Base-by-base conservation (phyloP, 495 filamentous ascomycete species). In the Bacidia rubella region DNA sequence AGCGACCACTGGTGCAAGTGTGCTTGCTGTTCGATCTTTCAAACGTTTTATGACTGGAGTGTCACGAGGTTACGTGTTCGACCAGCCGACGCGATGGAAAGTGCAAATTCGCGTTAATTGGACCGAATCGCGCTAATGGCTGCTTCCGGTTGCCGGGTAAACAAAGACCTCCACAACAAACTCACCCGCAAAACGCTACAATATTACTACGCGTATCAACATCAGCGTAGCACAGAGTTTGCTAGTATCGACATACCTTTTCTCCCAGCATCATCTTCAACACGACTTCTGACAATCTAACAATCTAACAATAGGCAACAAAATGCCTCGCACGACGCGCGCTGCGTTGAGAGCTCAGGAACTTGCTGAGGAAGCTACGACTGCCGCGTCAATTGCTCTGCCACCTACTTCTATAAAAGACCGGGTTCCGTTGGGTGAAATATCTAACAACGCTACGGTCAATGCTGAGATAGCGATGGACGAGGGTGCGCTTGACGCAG, bases 271-370 rank as follows among this genome's bases (percentile, higher is more conserved):
- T n/a, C n/a, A n/a, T n/a, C n/a, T n/a, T n/a, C n/a, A n/a, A n/a
- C n/a, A n/a, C n/a, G n/a, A n/a, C n/a, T n/a, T n/a, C n/a, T n/a
- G n/a, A n/a, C n/a, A n/a, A n/a, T n/a, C n/a, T n/a, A n/a, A n/a
- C n/a, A n/a, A n/a, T n/a, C n/a, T n/a, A n/a, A n/a, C 15, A 7
- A 15, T 15, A 35, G 29, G 29, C 5, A 9, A 29, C 17, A 53
- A 53, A 29, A 70, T 68, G 62, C 55, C 65, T 57, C 64, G 64
- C 48, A 54, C 61, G 39, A 68, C 66, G 24, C 62, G 67, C 50
- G 59, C 64, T 38, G 53, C 56, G 49, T 45, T 59, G 29, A 59
- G 57, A 35, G 52, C 56, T 10, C 51, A 62, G 11, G 56, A 55
- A 19, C 25, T 59, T 21, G 45, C 47, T 10, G 58, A 65, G 23